Base-by-base conservation (phyloP, 1,284 basidiomycete species). In the Ceratobasidium sp. region DNA sequence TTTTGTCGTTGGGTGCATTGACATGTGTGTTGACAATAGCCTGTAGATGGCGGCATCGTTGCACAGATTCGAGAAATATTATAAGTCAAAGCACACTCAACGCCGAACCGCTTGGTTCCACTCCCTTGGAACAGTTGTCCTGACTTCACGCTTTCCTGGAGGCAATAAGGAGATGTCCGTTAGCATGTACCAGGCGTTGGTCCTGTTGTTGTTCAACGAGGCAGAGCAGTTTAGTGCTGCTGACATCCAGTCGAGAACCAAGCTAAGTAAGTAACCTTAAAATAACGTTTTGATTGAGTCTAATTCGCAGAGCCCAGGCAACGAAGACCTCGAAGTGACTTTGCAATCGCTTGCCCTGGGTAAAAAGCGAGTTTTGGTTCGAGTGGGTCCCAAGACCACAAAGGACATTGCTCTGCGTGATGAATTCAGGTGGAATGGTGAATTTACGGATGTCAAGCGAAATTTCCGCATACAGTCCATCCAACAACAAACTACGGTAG, bases 381-480 rank as follows among this genome's bases (percentile, higher is more conserved):
- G 80, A n/a, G 66, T 42, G 76, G 98, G 98, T 85, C 86, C 89
- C 7, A 96, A 97, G 0, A 85, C 86, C 1, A 94, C 95, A 3
- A 92, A 90, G 82, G 96, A 98, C 26, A 93, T 99, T 51, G 85
- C 91, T 44, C 90, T 94, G 56, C 87, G 85, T 0, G 97, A 99
- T 84, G 84, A 90, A 72, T 97, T 99, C 84, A 85, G 85, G 46
- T 95, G 94, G 87, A 98, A 99, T 85, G 88, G 91, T 64, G 91
- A 90, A 20, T 98, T 99, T 85, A 91, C 92, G 58, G 95, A 97
- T 83, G 89, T 93, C 9, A 89, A 91, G 33, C 87, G 92, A 68
- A 94, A 93, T 82, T 91, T 99, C 66, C 94, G 95, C 84, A 97
- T 99, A 87, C 98, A 97, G 84, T 95, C 97, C 71, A 98, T 99